Conservation (phyloP, 352 stramenopile species). For the Globisporangium canariense region DNA sequence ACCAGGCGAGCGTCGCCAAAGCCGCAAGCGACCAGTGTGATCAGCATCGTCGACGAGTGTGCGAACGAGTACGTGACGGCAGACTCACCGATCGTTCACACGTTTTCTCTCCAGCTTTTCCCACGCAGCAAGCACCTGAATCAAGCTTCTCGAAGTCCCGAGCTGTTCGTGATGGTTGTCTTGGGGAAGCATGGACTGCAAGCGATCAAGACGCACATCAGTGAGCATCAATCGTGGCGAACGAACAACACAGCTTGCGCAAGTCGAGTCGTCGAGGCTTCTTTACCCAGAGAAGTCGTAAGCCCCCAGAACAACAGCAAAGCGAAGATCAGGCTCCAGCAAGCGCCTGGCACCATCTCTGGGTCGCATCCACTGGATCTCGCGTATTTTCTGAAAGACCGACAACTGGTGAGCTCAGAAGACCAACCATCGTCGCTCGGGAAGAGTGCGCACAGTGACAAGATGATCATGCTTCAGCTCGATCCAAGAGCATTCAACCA, state of each 20-base stretch:
- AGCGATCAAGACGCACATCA: conserved; percentile 23
- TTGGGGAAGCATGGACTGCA: conserved; percentile 34
- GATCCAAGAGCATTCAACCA: conserved; percentile 2
- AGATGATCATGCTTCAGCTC: background rate
- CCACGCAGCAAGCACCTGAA: conserved; percentile 10
- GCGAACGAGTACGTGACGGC: conserved; percentile 32
- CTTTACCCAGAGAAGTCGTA: conserved; percentile 4
- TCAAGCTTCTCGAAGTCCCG: conserved; percentile 14
- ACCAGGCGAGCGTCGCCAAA: background rate
- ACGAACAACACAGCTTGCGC: conserved; percentile 23
- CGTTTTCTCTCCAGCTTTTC: conserved; percentile 29
- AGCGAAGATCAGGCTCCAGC: conserved; percentile 4
- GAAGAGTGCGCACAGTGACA: background rate
- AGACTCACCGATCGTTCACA: conserved; percentile 37
- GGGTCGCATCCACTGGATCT: conserved; percentile 1
- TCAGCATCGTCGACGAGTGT: background rate
- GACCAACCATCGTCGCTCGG: background rate
- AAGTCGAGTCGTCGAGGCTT: conserved; percentile 24
- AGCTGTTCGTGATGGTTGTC: conserved; percentile 26
- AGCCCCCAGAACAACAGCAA: background rate
- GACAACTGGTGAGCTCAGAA: conserved; percentile 1
- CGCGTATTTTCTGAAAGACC: conserved; percentile 16
- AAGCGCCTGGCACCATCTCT: background rate
- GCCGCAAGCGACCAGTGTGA: background rate
- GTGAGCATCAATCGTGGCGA: conserved; percentile 26